Base-by-base conservation (phyloP, 2,329 filamentous ascomycete species). In the Fusarium setosum region DNA sequence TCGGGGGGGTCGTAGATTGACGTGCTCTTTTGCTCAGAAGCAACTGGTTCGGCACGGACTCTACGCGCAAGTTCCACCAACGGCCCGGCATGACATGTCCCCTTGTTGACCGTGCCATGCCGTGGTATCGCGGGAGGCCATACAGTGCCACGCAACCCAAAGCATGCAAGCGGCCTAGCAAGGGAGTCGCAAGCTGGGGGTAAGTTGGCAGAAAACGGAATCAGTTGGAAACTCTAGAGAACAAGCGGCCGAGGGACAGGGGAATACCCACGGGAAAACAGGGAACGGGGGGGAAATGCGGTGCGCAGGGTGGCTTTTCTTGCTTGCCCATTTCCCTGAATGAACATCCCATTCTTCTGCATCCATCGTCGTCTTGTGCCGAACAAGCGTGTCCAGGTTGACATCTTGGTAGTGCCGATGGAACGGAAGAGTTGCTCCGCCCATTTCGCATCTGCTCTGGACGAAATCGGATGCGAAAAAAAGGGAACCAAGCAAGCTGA, bases 361-460 rank as follows among this genome's bases (percentile, higher is more conserved):
- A 23, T 21, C 29, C 45, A 49, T 23, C 21, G 29, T 23, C 23
- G 32, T 35, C 32, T 26, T 26, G 23, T 26, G 47, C 47, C 12
- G 13, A 21, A 20, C 11, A 50, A 38, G 42, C 47, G 32, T 24
- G 23, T 38, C 35, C 32, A 21, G 52, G 35, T 64, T 50, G 56
- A 17, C 45, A 31, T 59, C 44, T 12, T 55, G 48, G 41, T 35
- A 50, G 51, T 56, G 64, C 48, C 60, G 37, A 44, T 49, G 12
- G 20, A n/a, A 48, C 56, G 64, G 64, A 55, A 65, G 23, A 54
- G 31, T 61, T 61, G 64, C 56, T 65, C 64, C 64, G 64, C n/a
- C 26, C 15, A 15, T 31, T 51, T 29, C 32, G 32, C 24, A 29
- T 34, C n/a, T 23, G 32, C 24, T 24, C 40, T 38, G 20, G 26